phyloP scores from a whole-genome alignment of 345 rosid species.

The Boechera retrofracta region DNA sequence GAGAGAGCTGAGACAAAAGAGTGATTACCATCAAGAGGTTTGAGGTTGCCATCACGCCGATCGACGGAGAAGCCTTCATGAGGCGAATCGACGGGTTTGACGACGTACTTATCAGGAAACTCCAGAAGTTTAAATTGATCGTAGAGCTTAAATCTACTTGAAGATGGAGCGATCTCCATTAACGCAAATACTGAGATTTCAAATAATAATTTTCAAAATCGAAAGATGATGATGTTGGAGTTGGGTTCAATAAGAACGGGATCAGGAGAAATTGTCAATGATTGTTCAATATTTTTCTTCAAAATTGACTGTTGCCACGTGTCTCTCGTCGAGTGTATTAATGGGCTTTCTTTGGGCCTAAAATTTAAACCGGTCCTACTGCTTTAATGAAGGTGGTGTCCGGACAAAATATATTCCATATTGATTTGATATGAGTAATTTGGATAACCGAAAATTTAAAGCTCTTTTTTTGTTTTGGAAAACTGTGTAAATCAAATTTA shows the following conservation, averaged over 20 bases:
- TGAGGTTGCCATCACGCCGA: slow-evolving; percentile 73
- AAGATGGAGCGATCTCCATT: slow-evolving; percentile 55
- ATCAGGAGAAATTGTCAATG: slow-evolving; percentile 11
- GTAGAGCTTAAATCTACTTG: slow-evolving; percentile 68
- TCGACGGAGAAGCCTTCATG: slow-evolving; percentile 71
- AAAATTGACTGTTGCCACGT: slow-evolving; percentile 33
- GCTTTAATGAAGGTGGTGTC: not conserved
- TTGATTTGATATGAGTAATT: no score
- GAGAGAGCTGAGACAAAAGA: not conserved
- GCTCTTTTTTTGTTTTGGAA: no score
- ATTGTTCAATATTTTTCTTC: slow-evolving; percentile 7
- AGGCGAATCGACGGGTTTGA: slow-evolving; percentile 64
- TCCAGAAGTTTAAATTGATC: slow-evolving; percentile 76
- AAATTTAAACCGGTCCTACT: not conserved
- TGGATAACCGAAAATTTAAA: no score
- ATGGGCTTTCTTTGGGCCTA: slow-evolving; percentile 33
- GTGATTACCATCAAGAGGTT: slow-evolving; percentile 57
- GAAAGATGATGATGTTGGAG: slow-evolving; percentile 1
- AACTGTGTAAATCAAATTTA: no score
- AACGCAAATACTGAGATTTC: slow-evolving; percentile 7
- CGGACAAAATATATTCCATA: no score
- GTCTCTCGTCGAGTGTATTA: not conserved
- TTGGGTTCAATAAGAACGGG: not conserved
- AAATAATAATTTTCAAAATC: not conserved
- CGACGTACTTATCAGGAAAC: slow-evolving; percentile 73